These are phyloP conservation scores for Drosera capensis DNA, from an alignment of 148 eudicot genomes.

Conservation along the genomic window DNA sequence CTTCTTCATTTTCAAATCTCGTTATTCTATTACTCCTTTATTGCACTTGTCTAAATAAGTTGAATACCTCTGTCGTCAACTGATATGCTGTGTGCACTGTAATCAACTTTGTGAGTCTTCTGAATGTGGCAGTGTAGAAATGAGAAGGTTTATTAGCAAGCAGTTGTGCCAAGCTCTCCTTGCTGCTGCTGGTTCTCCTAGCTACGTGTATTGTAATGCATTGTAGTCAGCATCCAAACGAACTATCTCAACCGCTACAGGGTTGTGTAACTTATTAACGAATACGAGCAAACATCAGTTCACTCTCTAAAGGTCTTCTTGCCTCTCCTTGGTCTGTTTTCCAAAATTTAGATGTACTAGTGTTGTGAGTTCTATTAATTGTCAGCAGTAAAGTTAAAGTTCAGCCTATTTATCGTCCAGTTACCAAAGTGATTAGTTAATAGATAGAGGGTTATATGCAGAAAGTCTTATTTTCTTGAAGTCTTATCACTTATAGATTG, in stretches of 20 bases:
- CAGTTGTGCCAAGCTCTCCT: neutral
- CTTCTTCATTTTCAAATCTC: too few relatives aligned
- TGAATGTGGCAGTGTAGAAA: too few relatives aligned
- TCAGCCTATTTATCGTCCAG: too few relatives aligned
- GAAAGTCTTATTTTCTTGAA: neutral
- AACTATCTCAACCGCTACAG: neutral
- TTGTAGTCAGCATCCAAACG: neutral
- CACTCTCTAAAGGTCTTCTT: neutral
- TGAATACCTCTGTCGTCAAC: too few relatives aligned
- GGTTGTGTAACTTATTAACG: neutral
- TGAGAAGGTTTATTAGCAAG: neutral
- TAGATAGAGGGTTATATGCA: too few relatives aligned
- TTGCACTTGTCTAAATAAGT: too few relatives aligned
- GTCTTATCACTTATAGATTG: neutral
- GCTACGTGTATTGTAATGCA: neutral
- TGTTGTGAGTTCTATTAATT: too few relatives aligned
- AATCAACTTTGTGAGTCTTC: neutral
- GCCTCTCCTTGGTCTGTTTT: constrained; percentile 36
- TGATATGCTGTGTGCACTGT: too few relatives aligned
- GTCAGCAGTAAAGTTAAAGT: too few relatives aligned
- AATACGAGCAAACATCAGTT: neutral
- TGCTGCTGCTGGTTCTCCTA: neutral
- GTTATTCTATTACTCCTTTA: too few relatives aligned
- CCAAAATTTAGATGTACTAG: too few relatives aligned
- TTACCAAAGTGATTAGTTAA: too few relatives aligned